phyloP scores from a whole-genome alignment of 345 rosid species.

The Zanthoxylum bungeanum region DNA sequence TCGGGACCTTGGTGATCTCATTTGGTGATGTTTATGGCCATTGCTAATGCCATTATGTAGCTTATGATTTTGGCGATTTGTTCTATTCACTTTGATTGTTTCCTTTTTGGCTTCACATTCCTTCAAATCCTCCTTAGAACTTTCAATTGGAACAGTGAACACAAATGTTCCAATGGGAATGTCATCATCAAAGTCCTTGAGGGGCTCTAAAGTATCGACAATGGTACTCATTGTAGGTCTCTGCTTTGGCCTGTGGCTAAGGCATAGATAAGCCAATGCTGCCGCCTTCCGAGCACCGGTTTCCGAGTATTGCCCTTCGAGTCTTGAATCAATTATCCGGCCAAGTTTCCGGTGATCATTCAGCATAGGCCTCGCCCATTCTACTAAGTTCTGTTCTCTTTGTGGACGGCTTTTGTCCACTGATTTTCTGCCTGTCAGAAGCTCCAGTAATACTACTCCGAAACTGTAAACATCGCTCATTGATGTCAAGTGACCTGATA shows the following conservation, averaged over 20 bases:
- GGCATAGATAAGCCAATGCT: slow-evolving; percentile 71
- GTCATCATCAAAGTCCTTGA: slow-evolving; percentile 56
- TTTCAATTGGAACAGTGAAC: slow-evolving; percentile 52
- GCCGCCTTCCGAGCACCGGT: slow-evolving; percentile 75
- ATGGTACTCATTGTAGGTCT: slow-evolving; percentile 68
- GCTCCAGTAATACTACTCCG: slow-evolving; percentile 65
- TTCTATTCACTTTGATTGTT: slow-evolving; percentile 31
- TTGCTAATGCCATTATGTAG: slow-evolving; percentile 19
- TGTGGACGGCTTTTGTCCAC: slow-evolving; percentile 55
- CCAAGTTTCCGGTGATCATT: slow-evolving; percentile 57
- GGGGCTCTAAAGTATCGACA: slow-evolving; percentile 58
- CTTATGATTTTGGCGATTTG: slow-evolving; percentile 29
- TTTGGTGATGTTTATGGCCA: slow-evolving; percentile 23
- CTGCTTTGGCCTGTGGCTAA: slow-evolving; percentile 73
- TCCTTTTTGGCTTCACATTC: slow-evolving; percentile 30
- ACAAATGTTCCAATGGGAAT: slow-evolving; percentile 55
- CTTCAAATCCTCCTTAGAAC: slow-evolving; percentile 22
- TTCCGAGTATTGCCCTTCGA: slow-evolving; percentile 90
- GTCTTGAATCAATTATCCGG: slow-evolving; percentile 82
- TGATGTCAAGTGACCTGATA: slow-evolving; percentile 70
- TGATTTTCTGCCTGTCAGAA: slow-evolving; percentile 57
- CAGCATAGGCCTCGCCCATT: slow-evolving; percentile 73
- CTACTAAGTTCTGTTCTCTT: slow-evolving; percentile 58
- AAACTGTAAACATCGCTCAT: slow-evolving; percentile 72
- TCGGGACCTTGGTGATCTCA: slow-evolving; percentile 31